phyloP scores from a whole-genome alignment of 2,329 filamentous ascomycete species.

The Aspergillus sp. region DNA sequence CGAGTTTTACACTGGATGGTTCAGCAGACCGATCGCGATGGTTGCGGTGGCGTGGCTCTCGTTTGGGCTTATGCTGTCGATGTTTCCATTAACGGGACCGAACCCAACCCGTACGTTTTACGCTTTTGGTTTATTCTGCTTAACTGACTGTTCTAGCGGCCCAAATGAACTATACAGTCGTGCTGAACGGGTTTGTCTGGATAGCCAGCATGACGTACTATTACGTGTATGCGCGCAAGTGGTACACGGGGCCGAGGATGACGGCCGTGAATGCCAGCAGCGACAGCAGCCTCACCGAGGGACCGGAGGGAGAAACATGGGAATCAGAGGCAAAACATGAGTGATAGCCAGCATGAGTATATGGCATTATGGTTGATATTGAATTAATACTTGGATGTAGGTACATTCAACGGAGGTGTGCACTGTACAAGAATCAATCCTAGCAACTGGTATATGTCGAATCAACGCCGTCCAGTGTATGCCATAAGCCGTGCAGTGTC shows the following conservation, averaged over 20 bases:
- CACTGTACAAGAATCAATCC: too few relatives aligned
- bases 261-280: constrained; percentile 36
- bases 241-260: constrained; percentile 53
- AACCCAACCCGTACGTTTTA: constrained; percentile 36
- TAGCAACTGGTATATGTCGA: too few relatives aligned
- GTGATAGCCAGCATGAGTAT: too few relatives aligned
- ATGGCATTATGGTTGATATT: too few relatives aligned
- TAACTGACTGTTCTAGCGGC: constrained; percentile 23
- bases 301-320: too few relatives aligned
- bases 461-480: too few relatives aligned
- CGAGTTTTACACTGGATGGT: constrained; percentile 48
- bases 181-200: constrained; percentile 53
- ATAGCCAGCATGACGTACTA: constrained; percentile 49
- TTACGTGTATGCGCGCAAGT: constrained; percentile 48
- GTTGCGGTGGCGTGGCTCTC: constrained; percentile 45
- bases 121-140: neutral
- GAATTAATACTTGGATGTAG: too few relatives aligned
- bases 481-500: constrained; percentile 4
- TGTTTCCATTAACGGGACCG: constrained; percentile 51
- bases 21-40: constrained; percentile 46
- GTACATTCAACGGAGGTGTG: too few relatives aligned
- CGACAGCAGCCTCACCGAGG: too few relatives aligned
- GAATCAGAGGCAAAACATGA: too few relatives aligned
- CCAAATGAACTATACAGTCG: constrained; percentile 55
- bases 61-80: constrained; percentile 48